Conservation (phyloP, 805 yeast genomes). For the Cyberlindnera xylosilytica region DNA sequence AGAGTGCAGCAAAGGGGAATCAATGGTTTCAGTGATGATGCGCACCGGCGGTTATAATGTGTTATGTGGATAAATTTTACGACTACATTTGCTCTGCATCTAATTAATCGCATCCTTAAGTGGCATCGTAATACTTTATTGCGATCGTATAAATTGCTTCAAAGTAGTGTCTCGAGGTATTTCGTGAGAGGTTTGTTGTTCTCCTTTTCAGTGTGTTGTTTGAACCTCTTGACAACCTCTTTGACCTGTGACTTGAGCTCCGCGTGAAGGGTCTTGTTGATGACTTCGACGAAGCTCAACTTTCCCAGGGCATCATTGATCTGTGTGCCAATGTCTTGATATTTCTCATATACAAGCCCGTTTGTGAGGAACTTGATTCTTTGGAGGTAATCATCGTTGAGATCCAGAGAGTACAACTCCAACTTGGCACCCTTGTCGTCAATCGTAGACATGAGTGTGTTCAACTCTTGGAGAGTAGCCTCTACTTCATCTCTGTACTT, state of each 20-base stretch:
- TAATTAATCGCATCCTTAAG: too few species aligned
- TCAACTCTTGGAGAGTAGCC: not conserved
- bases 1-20: constrained; percentile 13
- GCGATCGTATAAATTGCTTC: too few species aligned
- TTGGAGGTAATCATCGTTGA: constrained; percentile 13
- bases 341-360: constrained; percentile 16
- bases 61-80: too few species aligned
- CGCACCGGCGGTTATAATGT: too few species aligned
- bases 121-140: too few species aligned
- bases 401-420: constrained; percentile 14
- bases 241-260: not conserved
- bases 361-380: constrained; percentile 18
- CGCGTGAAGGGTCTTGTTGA: not conserved
- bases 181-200: constrained; percentile 10
- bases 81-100: too few species aligned
- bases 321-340: constrained; percentile 12
- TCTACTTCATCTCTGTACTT: constrained; percentile 4
- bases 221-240: constrained; percentile 3
- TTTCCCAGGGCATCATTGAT: not conserved
- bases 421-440: constrained; percentile 10
- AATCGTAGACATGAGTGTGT: not conserved
- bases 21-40: constrained; percentile 17
- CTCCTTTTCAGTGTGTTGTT: constrained; percentile 7
- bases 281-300: constrained; percentile 2
- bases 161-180: constrained; percentile 6